Base-by-base conservation (phyloP, 75 land plant genomes). In the Isoetes taiwanensis region DNA sequence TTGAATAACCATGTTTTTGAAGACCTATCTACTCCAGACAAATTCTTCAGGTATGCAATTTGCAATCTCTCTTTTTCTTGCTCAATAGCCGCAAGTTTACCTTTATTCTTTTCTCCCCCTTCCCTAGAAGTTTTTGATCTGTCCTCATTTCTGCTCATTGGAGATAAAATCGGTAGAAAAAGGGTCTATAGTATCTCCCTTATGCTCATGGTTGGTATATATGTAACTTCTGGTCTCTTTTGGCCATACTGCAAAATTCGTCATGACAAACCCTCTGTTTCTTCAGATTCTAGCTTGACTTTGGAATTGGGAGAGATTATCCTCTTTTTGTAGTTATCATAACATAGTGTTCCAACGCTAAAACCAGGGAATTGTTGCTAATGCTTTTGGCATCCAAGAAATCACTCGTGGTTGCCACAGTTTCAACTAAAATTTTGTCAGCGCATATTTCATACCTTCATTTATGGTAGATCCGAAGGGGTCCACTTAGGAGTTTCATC, bases 201-300 rank as follows among this genome's bases (percentile, higher is more conserved):
- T 34, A 32, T 69, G 56, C 43, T 70, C 31, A 83, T 83, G 83
- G 62, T 83, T 43, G 24, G 41, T 12, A 48, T 73, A 56, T 73
- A 83, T 6, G 2, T 80, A 25, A 70, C 59, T 9, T 73, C 64
- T 17, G 87, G 80, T 83, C 57, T 83, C 87, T 14, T 39, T 83
- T 16, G 74, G 86, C 41, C 54, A 43, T 35, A 57, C 70, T 1
- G 30, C 68, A 11, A 56, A 17, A 1, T 67, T 63, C 64, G 84
- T 83, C 14, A 54, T 80, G 29, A 33, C 35, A 25, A n/a, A 70
- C 64, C 39, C 76, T 83, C 27, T 72, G 72, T 23, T 74, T 83
- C 58, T 83, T 83, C 71, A 41, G 87, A 46, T 63, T 63, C 29
- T 77, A 78, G 79, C 59, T 80, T 2, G 83, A 80, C 6, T 30